These are phyloP conservation scores for Diplodia corticola DNA, from an alignment of 2,329 filamentous ascomycete genomes.

Conservation along the genomic window DNA sequence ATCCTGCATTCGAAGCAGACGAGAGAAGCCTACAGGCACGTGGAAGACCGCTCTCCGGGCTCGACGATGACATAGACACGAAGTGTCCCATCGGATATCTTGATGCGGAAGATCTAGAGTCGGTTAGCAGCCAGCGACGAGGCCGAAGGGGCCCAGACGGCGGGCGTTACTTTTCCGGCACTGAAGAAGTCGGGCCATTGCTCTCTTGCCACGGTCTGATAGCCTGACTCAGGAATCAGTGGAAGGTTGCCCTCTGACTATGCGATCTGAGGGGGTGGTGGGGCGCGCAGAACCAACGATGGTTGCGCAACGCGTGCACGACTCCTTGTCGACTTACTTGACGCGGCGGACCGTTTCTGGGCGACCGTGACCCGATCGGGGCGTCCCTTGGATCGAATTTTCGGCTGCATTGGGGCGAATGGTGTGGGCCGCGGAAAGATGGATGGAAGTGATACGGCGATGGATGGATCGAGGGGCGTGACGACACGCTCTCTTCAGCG, in stretches of 20 bases:
- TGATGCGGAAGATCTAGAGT: not conserved
- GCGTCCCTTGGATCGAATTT: not conserved
- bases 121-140: not conserved
- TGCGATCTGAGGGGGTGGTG: not conserved
- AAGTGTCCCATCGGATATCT: not conserved
- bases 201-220: not conserved
- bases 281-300: not conserved
- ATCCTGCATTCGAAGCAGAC: not conserved
- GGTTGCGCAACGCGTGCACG: not conserved
- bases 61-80: not conserved
- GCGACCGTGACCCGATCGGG: not conserved
- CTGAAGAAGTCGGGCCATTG: not conserved
- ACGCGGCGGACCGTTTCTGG: not conserved
- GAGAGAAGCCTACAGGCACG: not conserved
- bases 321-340: not conserved
- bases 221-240: not conserved
- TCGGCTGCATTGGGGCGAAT: not conserved
- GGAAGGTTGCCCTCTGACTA: not conserved
- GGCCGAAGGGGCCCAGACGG: not conserved
- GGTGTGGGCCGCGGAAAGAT: not conserved
- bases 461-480: not conserved
- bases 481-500: not conserved
- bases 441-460: not conserved
- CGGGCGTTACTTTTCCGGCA: not conserved
- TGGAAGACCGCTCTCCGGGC: not conserved